These are phyloP conservation scores for Lunularia cruciata DNA, from an alignment of 225 moss, liverwort and hornwort species.

Conservation along the genomic window DNA sequence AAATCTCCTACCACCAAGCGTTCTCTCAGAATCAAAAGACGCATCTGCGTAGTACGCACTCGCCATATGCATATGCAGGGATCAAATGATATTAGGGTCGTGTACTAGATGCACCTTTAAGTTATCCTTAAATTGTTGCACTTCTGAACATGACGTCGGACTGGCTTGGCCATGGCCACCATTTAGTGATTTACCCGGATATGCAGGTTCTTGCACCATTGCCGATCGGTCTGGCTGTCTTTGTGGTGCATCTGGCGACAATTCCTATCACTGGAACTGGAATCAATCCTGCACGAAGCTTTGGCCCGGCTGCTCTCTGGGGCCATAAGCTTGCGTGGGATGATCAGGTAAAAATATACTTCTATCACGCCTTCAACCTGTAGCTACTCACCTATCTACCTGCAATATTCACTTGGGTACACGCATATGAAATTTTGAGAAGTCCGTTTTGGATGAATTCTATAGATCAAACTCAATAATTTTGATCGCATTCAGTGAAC, in stretches of 20 bases:
- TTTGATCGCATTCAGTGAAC: too few relatives aligned
- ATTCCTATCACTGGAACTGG: constrained; percentile 52
- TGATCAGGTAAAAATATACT: constrained; percentile 30
- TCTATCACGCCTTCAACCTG: neutral
- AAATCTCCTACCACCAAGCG: too few relatives aligned
- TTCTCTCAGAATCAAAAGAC: neutral
- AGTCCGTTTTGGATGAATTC: neutral
- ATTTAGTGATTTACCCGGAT: too few relatives aligned
- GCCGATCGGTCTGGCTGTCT: constrained; percentile 43
- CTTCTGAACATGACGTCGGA: too few relatives aligned
- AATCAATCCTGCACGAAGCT: constrained; percentile 50
- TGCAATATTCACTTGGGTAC: too few relatives aligned
- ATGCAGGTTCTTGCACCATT: constrained; percentile 45
- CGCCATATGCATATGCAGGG: too few relatives aligned
- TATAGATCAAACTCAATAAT: neutral
- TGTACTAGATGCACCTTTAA: too few relatives aligned
- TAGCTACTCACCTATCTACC: neutral
- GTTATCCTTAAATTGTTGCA: too few relatives aligned
- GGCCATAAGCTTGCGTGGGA: constrained; percentile 40
- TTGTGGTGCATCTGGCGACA: constrained; percentile 46
- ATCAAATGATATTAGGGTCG: too few relatives aligned
- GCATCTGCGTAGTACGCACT: too few relatives aligned
- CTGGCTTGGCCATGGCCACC: too few relatives aligned
- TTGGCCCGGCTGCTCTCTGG: constrained; percentile 39
- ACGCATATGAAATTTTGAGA: neutral